phyloP scores from a whole-genome alignment of 768 basidiomycete species.

The Collybia nuda region DNA sequence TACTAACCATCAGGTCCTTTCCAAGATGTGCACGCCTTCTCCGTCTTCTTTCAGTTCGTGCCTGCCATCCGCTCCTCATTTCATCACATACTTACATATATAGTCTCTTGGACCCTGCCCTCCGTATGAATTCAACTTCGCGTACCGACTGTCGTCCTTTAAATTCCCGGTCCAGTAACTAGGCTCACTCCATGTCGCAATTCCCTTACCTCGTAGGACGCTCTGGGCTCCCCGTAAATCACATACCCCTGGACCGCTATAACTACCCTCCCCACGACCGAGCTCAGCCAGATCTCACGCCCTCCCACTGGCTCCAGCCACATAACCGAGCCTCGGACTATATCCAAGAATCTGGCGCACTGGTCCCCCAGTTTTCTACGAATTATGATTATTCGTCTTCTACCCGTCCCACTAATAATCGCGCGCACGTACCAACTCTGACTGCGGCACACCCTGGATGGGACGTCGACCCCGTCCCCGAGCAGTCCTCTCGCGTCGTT shows the following conservation, averaged over 20 bases:
- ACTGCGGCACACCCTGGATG: too few species aligned
- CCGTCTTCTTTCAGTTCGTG: background rate
- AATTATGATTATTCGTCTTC: too few species aligned
- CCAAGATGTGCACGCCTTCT: background rate
- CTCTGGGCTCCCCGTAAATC: background rate
- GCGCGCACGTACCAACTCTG: too few species aligned
- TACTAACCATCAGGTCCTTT: background rate
- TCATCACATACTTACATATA: background rate
- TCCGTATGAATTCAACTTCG: too few species aligned
- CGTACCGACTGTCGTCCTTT: background rate
- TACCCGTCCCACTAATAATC: too few species aligned
- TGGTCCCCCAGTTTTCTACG: too few species aligned
- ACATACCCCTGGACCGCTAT: background rate
- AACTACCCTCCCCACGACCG: too few species aligned
- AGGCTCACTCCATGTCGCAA: slow-evolving; percentile 5
- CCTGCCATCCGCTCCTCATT: background rate
- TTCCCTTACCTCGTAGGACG: background rate
- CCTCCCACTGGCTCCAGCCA: background rate
- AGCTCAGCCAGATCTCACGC: too few species aligned
- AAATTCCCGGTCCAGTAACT: slow-evolving; percentile 5
- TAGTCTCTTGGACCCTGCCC: too few species aligned
- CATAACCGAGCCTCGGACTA: background rate
- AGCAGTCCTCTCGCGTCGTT: background rate
- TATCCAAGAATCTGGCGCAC: background rate
- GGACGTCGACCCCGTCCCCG: background rate